Base-by-base conservation (phyloP, 768 basidiomycete species). In the Ephemerocybe angulata region DNA sequence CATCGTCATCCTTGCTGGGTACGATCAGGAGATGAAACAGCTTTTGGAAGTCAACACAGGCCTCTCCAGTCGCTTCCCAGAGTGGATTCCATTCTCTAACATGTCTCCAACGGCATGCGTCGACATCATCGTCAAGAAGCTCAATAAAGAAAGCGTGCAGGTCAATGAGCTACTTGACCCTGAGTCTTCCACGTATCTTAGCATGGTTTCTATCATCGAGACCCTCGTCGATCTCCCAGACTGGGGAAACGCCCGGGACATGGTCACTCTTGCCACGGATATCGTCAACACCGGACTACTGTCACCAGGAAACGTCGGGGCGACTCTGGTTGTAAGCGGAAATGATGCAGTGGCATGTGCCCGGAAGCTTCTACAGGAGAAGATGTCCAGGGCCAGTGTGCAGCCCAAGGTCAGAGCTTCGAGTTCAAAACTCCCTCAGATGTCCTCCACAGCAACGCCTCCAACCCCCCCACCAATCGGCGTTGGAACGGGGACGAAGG, bases 181-280 rank as follows among this genome's bases (percentile, higher is more conserved):
- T 1, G 47, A 62, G 0, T 73, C 67, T 17, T 25, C 37, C 1
- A 60, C 55, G 3, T 76, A 75, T 58, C 10, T 40, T 11, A 61
- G 69, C 40, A 75, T 85, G 71, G 62, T 67, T n/a, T 58, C 55
- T 1, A 24, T 77, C 10, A 60, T 86, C 52, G 53, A 64, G 6
- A 55, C 74, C 13, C 69, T 86, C 58, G 70, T 79, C 7, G 37
- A 55, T 10, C 66, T 86, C 1, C 70, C 73, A 3, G 78, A 79
- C 1, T 88, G 87, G 87, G 87, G 85, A 13, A 88, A 88, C 47
- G 87, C 85, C 2, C 76, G 85, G 6, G 86, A 88, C 57, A 74
- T 87, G 63, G 71, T 79, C 50, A 80, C 79, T 0, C 67, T 86
- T 4, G 66, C 80, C 0, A 80, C 78, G 61, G 65, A 73, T 41